Evolutionary conservation across 306 rosid genomes (phyloP).

Genomic region (Corylus avellana): DNA sequence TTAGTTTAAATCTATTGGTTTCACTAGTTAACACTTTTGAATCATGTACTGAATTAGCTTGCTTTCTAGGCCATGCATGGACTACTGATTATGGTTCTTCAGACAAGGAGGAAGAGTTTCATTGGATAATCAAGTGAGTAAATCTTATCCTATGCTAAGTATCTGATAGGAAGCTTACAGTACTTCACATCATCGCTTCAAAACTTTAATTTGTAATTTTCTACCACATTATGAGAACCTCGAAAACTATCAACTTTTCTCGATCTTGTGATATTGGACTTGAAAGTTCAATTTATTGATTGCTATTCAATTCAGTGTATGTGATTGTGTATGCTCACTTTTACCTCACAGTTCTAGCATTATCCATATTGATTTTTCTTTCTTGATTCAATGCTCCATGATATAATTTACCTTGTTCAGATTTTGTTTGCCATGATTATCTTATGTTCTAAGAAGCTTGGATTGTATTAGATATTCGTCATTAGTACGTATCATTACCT

Average conservation of each 20-base stretch:
- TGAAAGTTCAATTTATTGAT: background rate
- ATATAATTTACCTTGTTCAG: background rate
- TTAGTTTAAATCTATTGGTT: conserved; percentile 32
- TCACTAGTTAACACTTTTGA: conserved; percentile 3
- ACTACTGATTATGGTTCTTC: conserved; percentile 91
- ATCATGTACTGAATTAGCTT: conserved; percentile 21
- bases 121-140: conserved; percentile 86
- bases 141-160: conserved; percentile 12
- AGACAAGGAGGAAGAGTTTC: conserved; percentile 85
- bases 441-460: background rate
- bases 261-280: background rate
- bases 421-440: background rate
- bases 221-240: background rate
- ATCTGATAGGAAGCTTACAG: background rate
- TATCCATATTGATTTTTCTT: background rate
- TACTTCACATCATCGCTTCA: background rate
- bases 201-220: background rate
- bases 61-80: conserved; percentile 88
- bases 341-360: background rate
- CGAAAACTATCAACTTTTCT: background rate
- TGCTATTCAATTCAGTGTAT: background rate
- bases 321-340: background rate
- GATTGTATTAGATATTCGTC: background rate
- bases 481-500: background rate
- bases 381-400: background rate